Conservation (phyloP, 1,284 basidiomycete genomes). For the Cystobasidium pallidum region DNA sequence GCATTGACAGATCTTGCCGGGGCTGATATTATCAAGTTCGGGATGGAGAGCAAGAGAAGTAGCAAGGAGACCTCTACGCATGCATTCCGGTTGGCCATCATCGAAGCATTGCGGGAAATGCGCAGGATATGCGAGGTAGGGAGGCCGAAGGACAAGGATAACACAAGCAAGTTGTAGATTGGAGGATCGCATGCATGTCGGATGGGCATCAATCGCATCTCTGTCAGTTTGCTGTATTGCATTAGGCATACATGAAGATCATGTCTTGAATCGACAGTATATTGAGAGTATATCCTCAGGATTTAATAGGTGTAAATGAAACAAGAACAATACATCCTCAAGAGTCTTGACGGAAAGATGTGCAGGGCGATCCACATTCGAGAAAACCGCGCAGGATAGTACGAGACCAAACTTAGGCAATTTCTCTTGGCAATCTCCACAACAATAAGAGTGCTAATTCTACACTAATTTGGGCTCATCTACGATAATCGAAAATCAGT, state of each 20-base stretch:
- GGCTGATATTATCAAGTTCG: constrained; percentile 82
- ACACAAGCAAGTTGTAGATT: background rate
- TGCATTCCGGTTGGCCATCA: constrained; percentile 69
- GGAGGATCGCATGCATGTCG: background rate
- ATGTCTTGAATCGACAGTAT: too few relatives aligned
- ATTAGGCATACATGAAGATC: background rate
- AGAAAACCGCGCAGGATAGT: too few relatives aligned
- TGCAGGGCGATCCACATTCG: too few relatives aligned
- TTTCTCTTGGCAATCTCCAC: too few relatives aligned
- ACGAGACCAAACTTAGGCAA: too few relatives aligned
- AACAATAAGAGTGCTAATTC: too few relatives aligned
- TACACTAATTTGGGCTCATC: constrained; percentile 98
- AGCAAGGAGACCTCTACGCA: constrained; percentile 72
- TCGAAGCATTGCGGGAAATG: constrained; percentile 75
- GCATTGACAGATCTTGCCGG: constrained; percentile 73
- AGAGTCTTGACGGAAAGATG: too few relatives aligned
- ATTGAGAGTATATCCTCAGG: too few relatives aligned
- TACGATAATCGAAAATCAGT: constrained; percentile 91
- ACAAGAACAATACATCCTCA: too few relatives aligned
- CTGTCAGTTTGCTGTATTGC: background rate
- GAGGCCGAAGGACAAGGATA: constrained; percentile 16
- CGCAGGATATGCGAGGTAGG: constrained; percentile 62
- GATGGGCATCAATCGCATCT: background rate
- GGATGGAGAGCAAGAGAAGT: constrained; percentile 86
- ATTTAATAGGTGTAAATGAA: too few relatives aligned